A percentile compares a stretch with the other conserved stretches of the same genome.
These are phyloP conservation scores for Xylaria sp. DNA, from an alignment of 2,329 filamentous ascomycete species.

Conservation along the genomic window DNA sequence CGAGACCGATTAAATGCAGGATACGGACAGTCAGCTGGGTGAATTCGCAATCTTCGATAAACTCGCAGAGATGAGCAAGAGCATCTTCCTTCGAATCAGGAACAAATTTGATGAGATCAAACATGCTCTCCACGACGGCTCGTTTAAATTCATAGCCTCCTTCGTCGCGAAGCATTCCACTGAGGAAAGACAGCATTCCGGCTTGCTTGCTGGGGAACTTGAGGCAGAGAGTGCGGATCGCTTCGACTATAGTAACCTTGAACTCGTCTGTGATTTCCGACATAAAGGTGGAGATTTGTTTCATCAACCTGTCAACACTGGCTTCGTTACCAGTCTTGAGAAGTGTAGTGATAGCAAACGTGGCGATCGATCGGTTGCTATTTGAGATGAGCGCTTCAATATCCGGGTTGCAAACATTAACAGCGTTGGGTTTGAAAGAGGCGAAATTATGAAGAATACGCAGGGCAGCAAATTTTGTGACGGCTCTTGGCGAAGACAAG, in stretches of 20 bases:
- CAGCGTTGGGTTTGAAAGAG: slow-evolving; percentile 92
- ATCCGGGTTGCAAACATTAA: slow-evolving; percentile 94
- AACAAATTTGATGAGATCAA: slow-evolving; percentile 98
- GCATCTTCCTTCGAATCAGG: slow-evolving; percentile 86
- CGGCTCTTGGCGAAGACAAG: slow-evolving; percentile 92
- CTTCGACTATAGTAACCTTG: slow-evolving; percentile 99
- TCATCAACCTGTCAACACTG: slow-evolving; percentile 96
- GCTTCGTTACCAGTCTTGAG: slow-evolving; percentile 98
- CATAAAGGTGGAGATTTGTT: slow-evolving; percentile 98
- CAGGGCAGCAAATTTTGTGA: slow-evolving; percentile 97
- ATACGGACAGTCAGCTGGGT: slow-evolving; percentile 97
- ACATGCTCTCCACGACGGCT: slow-evolving; percentile 98
- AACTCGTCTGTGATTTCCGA: slow-evolving; percentile 99
- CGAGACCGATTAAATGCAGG: slow-evolving; percentile 89
- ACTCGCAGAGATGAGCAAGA: slow-evolving; percentile 95
- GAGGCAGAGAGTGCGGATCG: slow-evolving; percentile 93
- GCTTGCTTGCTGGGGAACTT: slow-evolving; percentile 99
- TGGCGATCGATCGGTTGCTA: slow-evolving; percentile 95
- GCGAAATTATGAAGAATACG: slow-evolving; percentile 96
- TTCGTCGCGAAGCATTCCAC: slow-evolving; percentile 95
- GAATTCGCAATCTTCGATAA: slow-evolving; percentile 99
- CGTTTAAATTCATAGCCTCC: slow-evolving; percentile 99
- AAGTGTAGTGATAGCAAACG: slow-evolving; percentile 96
- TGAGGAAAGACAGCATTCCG: slow-evolving; percentile 96
- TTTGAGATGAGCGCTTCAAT: slow-evolving; percentile 98